A percentile compares a stretch with the other conserved stretches of the same genome.
These are phyloP conservation scores for Neoconidiobolus thromboides DNA, from an alignment of 371 early-diverging fungal genomes.

Conservation along the genomic window DNA sequence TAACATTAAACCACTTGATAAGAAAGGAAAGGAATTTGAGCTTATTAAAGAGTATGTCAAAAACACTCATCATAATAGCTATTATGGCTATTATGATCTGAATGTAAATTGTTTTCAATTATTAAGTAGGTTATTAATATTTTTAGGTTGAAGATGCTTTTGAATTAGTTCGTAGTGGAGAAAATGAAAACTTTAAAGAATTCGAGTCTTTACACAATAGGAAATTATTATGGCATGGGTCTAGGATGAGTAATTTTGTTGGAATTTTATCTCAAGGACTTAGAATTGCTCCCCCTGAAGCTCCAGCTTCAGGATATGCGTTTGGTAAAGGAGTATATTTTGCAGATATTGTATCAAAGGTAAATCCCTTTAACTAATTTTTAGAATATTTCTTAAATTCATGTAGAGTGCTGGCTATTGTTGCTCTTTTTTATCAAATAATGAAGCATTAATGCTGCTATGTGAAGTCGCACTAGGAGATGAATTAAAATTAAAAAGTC, in stretches of 20 bases:
- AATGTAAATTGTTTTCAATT: conserved; percentile 27
- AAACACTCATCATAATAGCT: conserved; percentile 14
- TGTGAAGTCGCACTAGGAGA: conserved; percentile 44
- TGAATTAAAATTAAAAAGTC: conserved; percentile 16
- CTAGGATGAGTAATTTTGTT: conserved; percentile 26
- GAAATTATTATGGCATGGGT: conserved; percentile 29
- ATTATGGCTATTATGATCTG: conserved; percentile 17
- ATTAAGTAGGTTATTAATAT: conserved; percentile 2
- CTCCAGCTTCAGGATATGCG: conserved; percentile 41
- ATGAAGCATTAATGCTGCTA: conserved; percentile 30
- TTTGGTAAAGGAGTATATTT: conserved; percentile 56
- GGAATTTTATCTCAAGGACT: conserved; percentile 40
- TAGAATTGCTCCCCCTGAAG: conserved; percentile 38
- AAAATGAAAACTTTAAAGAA: too few relatives aligned
- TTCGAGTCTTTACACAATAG: conserved; percentile 9
- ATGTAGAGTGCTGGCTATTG: conserved; percentile 34
- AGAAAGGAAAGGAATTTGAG: conserved; percentile 9
- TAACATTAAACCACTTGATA: not conserved
- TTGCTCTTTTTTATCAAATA: conserved; percentile 13
- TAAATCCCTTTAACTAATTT: conserved; percentile 7
- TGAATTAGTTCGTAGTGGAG: conserved; percentile 19
- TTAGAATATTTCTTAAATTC: not conserved
- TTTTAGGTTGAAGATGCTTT: conserved; percentile 13
- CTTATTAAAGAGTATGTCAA: conserved; percentile 13
- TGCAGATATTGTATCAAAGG: conserved; percentile 43